A percentile compares a stretch with the other conserved stretches of the same genome.
phyloP scores from a whole-genome alignment of 1,139 yeast species.

The Wickerhamomyces sp. region DNA sequence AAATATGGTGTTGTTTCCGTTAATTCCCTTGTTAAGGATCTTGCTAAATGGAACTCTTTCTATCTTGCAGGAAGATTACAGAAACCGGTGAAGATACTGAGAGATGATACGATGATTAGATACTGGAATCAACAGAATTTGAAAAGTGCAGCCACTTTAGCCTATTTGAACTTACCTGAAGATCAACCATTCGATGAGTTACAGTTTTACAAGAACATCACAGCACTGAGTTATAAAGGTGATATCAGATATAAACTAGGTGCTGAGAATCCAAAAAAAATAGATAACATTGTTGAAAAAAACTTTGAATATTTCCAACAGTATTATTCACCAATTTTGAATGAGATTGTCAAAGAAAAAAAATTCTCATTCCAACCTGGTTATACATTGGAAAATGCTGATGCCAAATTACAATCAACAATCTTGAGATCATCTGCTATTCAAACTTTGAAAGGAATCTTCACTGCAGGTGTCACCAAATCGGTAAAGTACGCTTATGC shows the following conservation, averaged over 20 bases:
- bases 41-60: slow-evolving; percentile 76
- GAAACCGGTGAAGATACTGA: slow-evolving; percentile 80
- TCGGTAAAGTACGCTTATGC: slow-evolving; percentile 76
- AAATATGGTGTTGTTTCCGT: slow-evolving; percentile 85
- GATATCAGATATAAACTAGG: slow-evolving; percentile 85
- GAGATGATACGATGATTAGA: slow-evolving; percentile 55
- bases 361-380: slow-evolving; percentile 32
- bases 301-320: slow-evolving; percentile 65
- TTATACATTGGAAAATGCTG: slow-evolving; percentile 30
- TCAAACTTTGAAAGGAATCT: slow-evolving; percentile 77
- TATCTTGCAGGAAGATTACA: slow-evolving; percentile 92
- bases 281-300: slow-evolving; percentile 74
- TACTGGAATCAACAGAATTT: slow-evolving; percentile 73
- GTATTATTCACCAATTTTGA: slow-evolving; percentile 63
- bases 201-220: slow-evolving; percentile 69
- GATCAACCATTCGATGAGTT: slow-evolving; percentile 46
- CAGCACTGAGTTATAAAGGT: slow-evolving; percentile 81
- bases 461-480: slow-evolving; percentile 79
- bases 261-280: slow-evolving; percentile 89
- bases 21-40: slow-evolving; percentile 56
- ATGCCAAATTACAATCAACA: slow-evolving; percentile 45
- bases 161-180: slow-evolving; percentile 47
- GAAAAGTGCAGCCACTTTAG: slow-evolving; percentile 72
- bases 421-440: slow-evolving; percentile 65
- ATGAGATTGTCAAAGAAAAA: slow-evolving; percentile 35